Percentiles rank a stretch among this genome's conserved stretches.
These are phyloP conservation scores for Colletotrichum trifolii DNA, from an alignment of 2,329 filamentous ascomycete genomes.

Conservation along the genomic window DNA sequence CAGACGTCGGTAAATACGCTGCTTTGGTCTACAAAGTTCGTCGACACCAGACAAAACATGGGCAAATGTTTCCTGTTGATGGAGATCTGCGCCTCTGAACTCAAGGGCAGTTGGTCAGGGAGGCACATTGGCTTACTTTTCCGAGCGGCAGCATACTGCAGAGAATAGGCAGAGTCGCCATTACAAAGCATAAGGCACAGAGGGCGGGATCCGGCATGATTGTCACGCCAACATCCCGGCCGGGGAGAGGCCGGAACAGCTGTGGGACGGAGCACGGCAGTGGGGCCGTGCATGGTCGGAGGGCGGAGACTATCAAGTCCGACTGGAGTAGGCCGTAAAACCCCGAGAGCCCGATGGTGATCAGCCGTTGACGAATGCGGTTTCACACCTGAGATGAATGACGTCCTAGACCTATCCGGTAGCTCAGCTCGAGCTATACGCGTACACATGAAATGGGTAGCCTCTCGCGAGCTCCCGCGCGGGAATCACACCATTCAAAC, in stretches of 20 bases:
- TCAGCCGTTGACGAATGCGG: constrained; percentile 17
- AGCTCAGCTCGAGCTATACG: neutral
- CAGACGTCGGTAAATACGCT: too few species aligned
- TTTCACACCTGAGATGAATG: constrained; percentile 32
- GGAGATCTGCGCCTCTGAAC: too few species aligned
- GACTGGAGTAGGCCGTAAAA: constrained; percentile 23
- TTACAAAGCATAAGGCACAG: too few species aligned
- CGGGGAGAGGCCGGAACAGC: constrained; percentile 1
- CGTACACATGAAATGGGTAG: too few species aligned
- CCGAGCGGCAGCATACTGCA: too few species aligned
- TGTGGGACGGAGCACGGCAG: neutral
- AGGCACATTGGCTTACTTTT: too few species aligned
- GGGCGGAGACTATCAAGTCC: constrained; percentile 13
- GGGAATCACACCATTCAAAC: constrained; percentile 23
- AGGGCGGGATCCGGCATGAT: constrained; percentile 2
- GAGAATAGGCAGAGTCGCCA: too few species aligned
- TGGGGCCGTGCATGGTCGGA: constrained; percentile 28
- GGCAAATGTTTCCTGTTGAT: too few species aligned
- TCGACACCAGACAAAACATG: too few species aligned
- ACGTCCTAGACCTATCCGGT: constrained; percentile 17
- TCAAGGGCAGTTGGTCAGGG: too few species aligned
- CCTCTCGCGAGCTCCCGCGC: constrained; percentile 15
- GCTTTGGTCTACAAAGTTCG: too few species aligned
- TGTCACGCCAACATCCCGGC: neutral
- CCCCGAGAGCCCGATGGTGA: constrained; percentile 26